Evolutionary conservation across 164 flowering plant species (phyloP), one percentile per base, ranked within the genome.

Genomic region (Stephania cephalantha): DNA sequence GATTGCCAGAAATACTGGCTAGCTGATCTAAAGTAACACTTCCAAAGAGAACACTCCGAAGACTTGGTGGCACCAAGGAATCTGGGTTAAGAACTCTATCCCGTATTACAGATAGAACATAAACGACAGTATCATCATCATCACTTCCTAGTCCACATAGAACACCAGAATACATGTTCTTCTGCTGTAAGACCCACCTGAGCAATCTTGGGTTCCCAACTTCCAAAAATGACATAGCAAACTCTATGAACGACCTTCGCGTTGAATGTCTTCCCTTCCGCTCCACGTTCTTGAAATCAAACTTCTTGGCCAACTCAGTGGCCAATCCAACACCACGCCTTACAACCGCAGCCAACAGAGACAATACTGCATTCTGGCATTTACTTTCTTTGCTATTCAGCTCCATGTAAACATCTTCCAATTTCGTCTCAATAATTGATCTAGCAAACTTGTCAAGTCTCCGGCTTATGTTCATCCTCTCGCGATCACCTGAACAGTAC

Each of bases 31-130:
- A 76, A 66, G 95, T 91, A 80, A 86, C 90, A 83, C 90, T 90
- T 70, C 99, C 98, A 78, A 95, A 95, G 13, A 93, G 93, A 72
- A 93, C 99, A 84, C 99, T 95, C 89, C 94, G 79, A 64, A 93
- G 93, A 72, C 89, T 85, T 4, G 94, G 90, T 4, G 96, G 89
- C 76, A 95, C 91, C 82, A 83, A 73, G 9, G 97, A 93, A 72
- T 90, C 85, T 4, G 86, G 83, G 25, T 77, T 86, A 52, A 95
- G 90, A 81, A 95, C 86, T 82, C 83, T 87, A 76, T 88, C 89
- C 65, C 86, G 85, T 82, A 95, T 81, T n/a, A 90, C 87, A 9
- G 89, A 83, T 35, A 95, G 83, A 68, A 95, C 91, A 85, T 85
- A 83, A 71, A 78, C 77, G 70, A 91, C 80, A 70, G 88, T 90